Evolutionary conservation across 345 rosid species (phyloP).

Genomic region (Pseudoturritis turrita): DNA sequence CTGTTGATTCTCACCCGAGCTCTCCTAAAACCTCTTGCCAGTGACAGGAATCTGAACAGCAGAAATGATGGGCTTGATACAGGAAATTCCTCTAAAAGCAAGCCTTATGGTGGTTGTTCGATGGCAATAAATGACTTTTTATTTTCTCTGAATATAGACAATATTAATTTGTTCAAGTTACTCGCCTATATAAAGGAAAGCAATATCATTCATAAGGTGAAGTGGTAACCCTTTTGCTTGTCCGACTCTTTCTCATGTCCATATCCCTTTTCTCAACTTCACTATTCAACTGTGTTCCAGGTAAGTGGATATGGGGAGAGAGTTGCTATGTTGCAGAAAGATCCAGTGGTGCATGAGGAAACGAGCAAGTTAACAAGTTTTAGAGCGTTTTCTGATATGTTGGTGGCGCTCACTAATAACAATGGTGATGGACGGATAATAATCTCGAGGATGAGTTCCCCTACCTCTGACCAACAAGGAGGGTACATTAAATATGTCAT

Average conservation of each 20-base stretch:
- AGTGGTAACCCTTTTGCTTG: constrained; percentile 1
- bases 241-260: background rate
- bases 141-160: constrained; percentile 77
- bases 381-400: constrained; percentile 60
- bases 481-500: constrained; percentile 79
- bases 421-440: constrained; percentile 87
- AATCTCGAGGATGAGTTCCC: constrained; percentile 53
- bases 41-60: constrained; percentile 32
- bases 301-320: constrained; percentile 77
- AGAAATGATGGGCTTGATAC: constrained; percentile 31
- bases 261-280: background rate
- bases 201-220: constrained; percentile 85
- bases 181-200: constrained; percentile 71
- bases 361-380: constrained; percentile 66
- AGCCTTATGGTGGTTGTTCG: constrained; percentile 42
- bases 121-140: constrained; percentile 81
- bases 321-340: constrained; percentile 44
- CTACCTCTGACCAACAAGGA: constrained; percentile 43
- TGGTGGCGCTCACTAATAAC: constrained; percentile 66
- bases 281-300: constrained; percentile 32
- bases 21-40: constrained; percentile 49
- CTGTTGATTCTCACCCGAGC: constrained; percentile 64
- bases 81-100: constrained; percentile 31
- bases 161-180: constrained; percentile 82
- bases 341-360: constrained; percentile 36